phyloP scores from a whole-genome alignment of 2,329 filamentous ascomycete species.

The Lasiodiplodia sp. region DNA sequence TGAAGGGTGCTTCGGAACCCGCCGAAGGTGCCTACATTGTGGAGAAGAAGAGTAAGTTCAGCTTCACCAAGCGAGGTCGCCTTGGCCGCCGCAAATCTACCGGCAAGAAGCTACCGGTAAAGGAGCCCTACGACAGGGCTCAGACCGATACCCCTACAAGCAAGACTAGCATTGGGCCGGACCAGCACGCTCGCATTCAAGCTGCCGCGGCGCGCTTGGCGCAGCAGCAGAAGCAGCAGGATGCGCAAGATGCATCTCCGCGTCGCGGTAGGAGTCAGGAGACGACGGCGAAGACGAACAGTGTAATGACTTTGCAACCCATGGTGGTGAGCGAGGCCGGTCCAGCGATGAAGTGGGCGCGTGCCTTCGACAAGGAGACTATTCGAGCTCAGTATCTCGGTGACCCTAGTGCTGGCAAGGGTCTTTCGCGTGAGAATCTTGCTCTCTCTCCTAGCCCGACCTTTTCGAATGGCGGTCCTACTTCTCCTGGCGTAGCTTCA shows the following conservation, averaged over 20 bases:
- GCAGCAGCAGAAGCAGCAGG: slow-evolving; percentile 69
- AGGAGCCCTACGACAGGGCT: slow-evolving; percentile 60
- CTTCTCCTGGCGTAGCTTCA: slow-evolving; percentile 11
- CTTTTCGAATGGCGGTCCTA: slow-evolving; percentile 15
- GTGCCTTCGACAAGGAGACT: slow-evolving; percentile 89
- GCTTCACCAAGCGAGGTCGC: slow-evolving; percentile 76
- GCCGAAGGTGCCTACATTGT: slow-evolving; percentile 88
- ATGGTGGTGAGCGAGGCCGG: slow-evolving; percentile 85
- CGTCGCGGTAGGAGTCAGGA: slow-evolving; percentile 63
- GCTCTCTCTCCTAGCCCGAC: slow-evolving; percentile 18
- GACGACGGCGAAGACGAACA: slow-evolving; percentile 77
- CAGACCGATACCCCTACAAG: slow-evolving; percentile 65
- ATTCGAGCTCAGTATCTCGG: slow-evolving; percentile 86
- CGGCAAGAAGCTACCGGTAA: slow-evolving; percentile 53
- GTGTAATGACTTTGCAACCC: slow-evolving; percentile 86
- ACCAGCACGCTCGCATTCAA: slow-evolving; percentile 92
- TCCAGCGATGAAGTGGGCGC: slow-evolving; percentile 96
- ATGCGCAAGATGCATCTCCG: slow-evolving; percentile 55
- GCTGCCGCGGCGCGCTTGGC: slow-evolving; percentile 87
- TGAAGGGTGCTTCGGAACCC: slow-evolving; percentile 89
- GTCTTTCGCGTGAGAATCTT: slow-evolving; percentile 57
- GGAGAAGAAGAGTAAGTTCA: slow-evolving; percentile 94
- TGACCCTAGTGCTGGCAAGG: slow-evolving; percentile 75
- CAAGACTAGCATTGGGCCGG: slow-evolving; percentile 84
- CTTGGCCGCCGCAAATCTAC: slow-evolving; percentile 62